phyloP scores from a whole-genome alignment of 176 grass and related monocot species.

The Oryza coarctata region DNA sequence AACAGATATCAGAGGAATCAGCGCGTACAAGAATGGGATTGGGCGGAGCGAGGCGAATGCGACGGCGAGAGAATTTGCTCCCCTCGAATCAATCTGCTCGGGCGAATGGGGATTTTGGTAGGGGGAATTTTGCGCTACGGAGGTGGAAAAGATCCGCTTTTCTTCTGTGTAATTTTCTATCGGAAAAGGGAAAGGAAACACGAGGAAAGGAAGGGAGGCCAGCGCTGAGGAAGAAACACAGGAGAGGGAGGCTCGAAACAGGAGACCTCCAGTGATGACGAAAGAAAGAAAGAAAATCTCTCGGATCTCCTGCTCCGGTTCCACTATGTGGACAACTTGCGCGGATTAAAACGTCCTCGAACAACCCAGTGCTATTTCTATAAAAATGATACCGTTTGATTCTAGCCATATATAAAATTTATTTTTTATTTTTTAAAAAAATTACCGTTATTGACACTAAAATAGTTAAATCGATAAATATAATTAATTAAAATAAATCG shows the following conservation, averaged over 20 bases:
- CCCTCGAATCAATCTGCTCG: background rate
- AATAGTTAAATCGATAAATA: too few species aligned
- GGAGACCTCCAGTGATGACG: conserved; percentile 4
- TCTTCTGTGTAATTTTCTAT: background rate
- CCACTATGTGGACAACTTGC: background rate
- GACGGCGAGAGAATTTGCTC: background rate
- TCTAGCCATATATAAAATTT: too few species aligned
- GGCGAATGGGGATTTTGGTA: background rate
- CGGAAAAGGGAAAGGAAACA: background rate
- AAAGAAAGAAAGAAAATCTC: background rate
- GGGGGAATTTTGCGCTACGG: background rate
- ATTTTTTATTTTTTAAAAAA: too few species aligned
- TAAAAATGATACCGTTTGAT: too few species aligned
- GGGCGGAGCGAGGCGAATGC: background rate
- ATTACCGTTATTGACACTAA: too few species aligned
- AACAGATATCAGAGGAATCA: background rate
- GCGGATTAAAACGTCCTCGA: too few species aligned
- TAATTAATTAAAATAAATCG: too few species aligned
- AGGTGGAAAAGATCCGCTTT: conserved; percentile 21
- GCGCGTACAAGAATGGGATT: background rate
- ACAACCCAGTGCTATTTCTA: too few species aligned
- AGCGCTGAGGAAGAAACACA: background rate
- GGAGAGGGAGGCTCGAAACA: background rate
- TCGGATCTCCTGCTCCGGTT: background rate
- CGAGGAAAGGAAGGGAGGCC: background rate